Evolutionary conservation across 768 basidiomycete species (phyloP), one percentile per base, ranked within the genome.

Genomic region (Tulasnella sp.): DNA sequence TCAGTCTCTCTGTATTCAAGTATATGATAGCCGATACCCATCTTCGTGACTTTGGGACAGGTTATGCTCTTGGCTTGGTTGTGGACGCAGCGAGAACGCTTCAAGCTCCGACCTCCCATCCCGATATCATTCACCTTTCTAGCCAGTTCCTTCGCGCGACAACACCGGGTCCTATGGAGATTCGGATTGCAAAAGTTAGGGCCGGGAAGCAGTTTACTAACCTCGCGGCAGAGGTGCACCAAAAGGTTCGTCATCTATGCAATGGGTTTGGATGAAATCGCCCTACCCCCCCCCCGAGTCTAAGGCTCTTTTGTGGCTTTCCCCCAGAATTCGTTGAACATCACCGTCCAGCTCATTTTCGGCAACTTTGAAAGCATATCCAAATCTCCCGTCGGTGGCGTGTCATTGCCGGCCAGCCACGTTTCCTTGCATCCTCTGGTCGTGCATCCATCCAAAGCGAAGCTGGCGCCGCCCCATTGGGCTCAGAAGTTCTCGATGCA

Each of bases 61-160:
- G 76, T 7, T 77, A 77, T 16, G 4, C 37, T 44, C 24, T 77
- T 16, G 50, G 46, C 1, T 3, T 54, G 6, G 44, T 77, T 22
- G 22, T 77, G 7, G 37, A 77, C 11, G 44, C 76, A 12, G 50
- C 76, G 2, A 37, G 18, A 12, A 20, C 3, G 28, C 28, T 40
- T 24, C 76, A 54, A 54, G 22, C 76, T 42, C 16, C 18, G 20
- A 77, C 44, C 12, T 24, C 22, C 1, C 76, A 77, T 40, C 76
- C 42, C 44, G 76, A 77, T 37, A 40, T 48, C 37, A 77, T 77
- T 24, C 22, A 28, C 6, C 22, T 77, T 20, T 46, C 41, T 1
- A 31, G 76, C 44, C 76, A 77, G 44, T 77, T 77, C 34, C 41
- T 77, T 50, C 76, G 76, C 12, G 41, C 76, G 9, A 18, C 46